These are phyloP conservation scores for Perkinsus olseni DNA, from an alignment of 169 alveolate species.

Conservation along the genomic window DNA sequence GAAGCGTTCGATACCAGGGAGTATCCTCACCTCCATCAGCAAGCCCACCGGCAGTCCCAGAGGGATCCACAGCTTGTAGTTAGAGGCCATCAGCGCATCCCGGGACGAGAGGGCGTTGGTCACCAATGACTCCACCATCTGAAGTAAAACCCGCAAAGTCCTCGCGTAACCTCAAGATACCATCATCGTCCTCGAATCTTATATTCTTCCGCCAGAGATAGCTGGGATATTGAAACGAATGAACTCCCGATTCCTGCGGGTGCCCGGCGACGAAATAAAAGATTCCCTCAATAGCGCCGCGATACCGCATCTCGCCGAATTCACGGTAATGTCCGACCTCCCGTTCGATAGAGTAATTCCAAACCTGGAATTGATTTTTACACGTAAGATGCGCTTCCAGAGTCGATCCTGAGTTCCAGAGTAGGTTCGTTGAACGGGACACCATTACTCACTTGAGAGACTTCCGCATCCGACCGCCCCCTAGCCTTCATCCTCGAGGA, in stretches of 20 bases:
- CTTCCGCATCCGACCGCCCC: neutral
- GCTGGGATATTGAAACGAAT: too few relatives aligned
- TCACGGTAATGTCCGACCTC: too few relatives aligned
- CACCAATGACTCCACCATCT: neutral
- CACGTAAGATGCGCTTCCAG: neutral
- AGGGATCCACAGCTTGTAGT: neutral
- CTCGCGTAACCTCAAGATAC: neutral
- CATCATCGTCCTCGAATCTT: neutral
- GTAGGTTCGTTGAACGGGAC: neutral
- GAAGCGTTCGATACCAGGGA: too few relatives aligned
- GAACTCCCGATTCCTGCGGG: too few relatives aligned
- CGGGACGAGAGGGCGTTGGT: neutral
- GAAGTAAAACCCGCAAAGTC: neutral
- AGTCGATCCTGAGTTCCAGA: neutral
- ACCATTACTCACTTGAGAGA: neutral
- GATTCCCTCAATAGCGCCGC: too few relatives aligned
- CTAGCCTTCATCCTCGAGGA: neutral
- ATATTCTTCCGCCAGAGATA: neutral
- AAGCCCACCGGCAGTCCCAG: neutral
- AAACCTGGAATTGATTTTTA: neutral
- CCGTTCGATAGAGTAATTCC: neutral
- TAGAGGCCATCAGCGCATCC: neutral
- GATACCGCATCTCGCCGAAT: too few relatives aligned
- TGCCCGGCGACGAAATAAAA: too few relatives aligned
- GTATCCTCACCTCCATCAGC: neutral